Evolutionary conservation across 352 stramenopile species (phyloP).

Genomic region (Globisporangium emineosum): DNA sequence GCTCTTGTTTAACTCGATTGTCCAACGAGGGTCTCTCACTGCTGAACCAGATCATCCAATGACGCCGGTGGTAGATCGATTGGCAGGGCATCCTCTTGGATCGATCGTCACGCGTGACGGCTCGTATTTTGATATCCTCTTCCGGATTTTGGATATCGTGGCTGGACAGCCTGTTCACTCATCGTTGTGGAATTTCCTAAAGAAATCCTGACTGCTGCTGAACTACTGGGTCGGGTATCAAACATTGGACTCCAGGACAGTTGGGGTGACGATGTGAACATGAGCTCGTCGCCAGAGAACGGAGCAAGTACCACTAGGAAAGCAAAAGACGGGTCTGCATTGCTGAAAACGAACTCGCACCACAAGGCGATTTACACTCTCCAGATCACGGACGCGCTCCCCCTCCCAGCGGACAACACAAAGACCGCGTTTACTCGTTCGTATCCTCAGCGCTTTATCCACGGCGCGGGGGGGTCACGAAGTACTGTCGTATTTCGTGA

Average conservation of each 20-base stretch:
- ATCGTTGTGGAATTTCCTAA: conserved; percentile 75
- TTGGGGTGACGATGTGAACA: conserved; percentile 40
- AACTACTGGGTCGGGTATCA: conserved; percentile 61
- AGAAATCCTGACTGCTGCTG: conserved; percentile 73
- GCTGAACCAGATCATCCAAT: conserved; percentile 44
- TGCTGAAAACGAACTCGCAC: conserved; percentile 68
- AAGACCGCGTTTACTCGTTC: conserved; percentile 55
- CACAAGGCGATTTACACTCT: conserved; percentile 86
- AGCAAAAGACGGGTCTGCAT: conserved; percentile 55
- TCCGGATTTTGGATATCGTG: conserved; percentile 72
- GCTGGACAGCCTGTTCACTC: conserved; percentile 59
- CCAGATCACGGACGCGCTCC: conserved; percentile 82
- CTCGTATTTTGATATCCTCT: conserved; percentile 84
- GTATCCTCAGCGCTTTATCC: conserved; percentile 75
- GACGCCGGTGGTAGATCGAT: conserved; percentile 15
- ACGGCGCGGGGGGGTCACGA: conserved; percentile 70
- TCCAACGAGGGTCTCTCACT: conserved; percentile 42
- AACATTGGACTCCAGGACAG: conserved; percentile 37
- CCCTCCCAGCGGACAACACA: conserved; percentile 63
- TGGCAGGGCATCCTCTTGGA: conserved; percentile 44
- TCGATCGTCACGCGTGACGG: conserved; percentile 58
- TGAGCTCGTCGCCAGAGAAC: conserved; percentile 25
- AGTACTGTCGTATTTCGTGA: conserved; percentile 82
- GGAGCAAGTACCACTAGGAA: conserved; percentile 10
- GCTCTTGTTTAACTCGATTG: conserved; percentile 80